Base-by-base conservation (phyloP, 352 stramenopile genomes). In the Phytophthora ohioensis region DNA sequence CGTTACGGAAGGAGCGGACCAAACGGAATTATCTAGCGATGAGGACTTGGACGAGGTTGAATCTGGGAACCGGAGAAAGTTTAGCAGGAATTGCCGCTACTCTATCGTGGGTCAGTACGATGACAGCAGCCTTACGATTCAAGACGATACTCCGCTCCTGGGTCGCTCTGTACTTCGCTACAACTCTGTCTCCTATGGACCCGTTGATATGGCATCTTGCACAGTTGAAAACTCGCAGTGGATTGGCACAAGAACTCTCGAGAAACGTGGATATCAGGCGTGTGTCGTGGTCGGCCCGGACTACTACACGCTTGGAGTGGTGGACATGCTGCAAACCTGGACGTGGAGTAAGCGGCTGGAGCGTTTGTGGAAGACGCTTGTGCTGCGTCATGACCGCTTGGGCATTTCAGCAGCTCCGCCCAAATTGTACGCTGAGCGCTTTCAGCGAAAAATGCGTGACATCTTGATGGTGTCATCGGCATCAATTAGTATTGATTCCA, bases 241-340 rank as follows among this genome's bases (percentile, higher is more conserved):
- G 87, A 62, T 90, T 42, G 89, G 88, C 30, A 69, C 59, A 35
- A 82, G 88, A 41, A 81, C 79, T 7, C 48, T 88, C 8, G 85
- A 88, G 34, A 95, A 92, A 48, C 68, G 60, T 7, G 88, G 87
- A 1, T 93, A 92, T 48, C 82, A 91, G 45, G 87, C 86, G 15
- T 89, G 68, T 35, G 84, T 87, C 36, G 88, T 97, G 0, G 76
- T 95, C 49, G 90, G 88, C 0, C 90, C 91, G 0, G 88, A 96
- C 57, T 93, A 91, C 53, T 97, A 97, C 64, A 97, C 91, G 32
- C 71, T 97, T 38, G 91, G 91, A 38, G 73, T 97, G 30, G 89
- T 97, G n/a, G 91, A 97, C 65, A 97, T 97, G 68, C 73, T 97
- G 31, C 91, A 97, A 69, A 93, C 87, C 30, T 97, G 88, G 89